Evolutionary conservation across 2,329 filamentous ascomycete species (phyloP).

Genomic region (Thyridium curvatum): DNA sequence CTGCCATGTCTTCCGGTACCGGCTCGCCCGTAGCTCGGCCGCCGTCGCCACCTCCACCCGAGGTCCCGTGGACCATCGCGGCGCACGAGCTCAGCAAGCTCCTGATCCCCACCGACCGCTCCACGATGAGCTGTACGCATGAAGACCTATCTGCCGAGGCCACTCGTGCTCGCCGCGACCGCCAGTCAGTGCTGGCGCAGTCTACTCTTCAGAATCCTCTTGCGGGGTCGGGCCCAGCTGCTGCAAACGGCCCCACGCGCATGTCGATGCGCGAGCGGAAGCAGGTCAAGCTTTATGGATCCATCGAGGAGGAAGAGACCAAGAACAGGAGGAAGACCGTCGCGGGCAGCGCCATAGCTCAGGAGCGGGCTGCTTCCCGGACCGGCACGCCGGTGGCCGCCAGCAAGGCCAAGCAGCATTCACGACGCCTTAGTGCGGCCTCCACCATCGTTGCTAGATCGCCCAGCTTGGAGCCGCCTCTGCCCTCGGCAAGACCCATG

Average conservation of each 20-base stretch:
- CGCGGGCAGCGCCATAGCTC: constrained; percentile 41
- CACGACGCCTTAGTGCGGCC: constrained; percentile 43
- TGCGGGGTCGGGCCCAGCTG: constrained; percentile 16
- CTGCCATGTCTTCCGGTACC: constrained; percentile 38
- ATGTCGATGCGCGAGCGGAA: constrained; percentile 73
- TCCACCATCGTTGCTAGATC: constrained; percentile 27
- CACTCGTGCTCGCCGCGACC: constrained; percentile 56
- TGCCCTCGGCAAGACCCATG: constrained; percentile 22
- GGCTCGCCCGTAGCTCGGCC: constrained; percentile 33
- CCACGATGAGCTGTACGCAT: constrained; percentile 68
- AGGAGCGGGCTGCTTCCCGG: constrained; percentile 29
- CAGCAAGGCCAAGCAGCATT: constrained; percentile 24
- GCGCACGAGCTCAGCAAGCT: constrained; percentile 76
- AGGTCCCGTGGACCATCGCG: constrained; percentile 82
- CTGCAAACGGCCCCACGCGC: constrained; percentile 42
- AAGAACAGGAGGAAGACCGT: constrained; percentile 57
- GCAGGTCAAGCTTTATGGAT: constrained; percentile 44
- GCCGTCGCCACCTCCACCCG: constrained; percentile 66
- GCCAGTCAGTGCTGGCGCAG: constrained; percentile 42
- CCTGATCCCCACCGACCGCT: constrained; percentile 69
- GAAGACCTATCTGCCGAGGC: constrained; percentile 74
- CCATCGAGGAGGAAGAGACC: constrained; percentile 38
- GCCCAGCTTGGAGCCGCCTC: constrained; percentile 11
- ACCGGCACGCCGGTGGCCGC: neutral
- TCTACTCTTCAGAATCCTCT: constrained; percentile 13